A percentile compares a stretch with the other conserved stretches of the same genome.
Conservation (phyloP, 306 rosid species). For the Dryas alaskensis region DNA sequence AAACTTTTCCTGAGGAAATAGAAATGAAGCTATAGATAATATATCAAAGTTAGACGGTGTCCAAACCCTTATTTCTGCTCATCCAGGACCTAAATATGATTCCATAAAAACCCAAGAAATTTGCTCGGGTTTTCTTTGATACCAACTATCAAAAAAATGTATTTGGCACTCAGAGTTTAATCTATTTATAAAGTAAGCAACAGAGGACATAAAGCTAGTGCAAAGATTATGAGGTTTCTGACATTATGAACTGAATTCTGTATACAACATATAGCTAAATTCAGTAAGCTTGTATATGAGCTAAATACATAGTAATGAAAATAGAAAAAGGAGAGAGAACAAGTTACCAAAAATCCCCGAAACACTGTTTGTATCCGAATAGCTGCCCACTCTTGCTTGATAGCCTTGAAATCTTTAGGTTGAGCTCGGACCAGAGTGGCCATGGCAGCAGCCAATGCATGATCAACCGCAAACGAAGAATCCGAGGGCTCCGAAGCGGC, state of each 20-base stretch:
- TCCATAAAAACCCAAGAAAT: not conserved
- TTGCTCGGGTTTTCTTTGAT: not conserved
- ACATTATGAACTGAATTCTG: not conserved
- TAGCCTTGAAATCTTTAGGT: constrained; percentile 55
- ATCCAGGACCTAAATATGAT: not conserved
- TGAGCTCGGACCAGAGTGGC: constrained; percentile 71
- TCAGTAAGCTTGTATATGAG: not conserved
- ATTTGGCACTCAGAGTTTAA: not conserved
- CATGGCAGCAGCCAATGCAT: constrained; percentile 61
- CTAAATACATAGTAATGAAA: not conserved
- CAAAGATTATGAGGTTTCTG: too few species aligned
- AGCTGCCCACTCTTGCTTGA: constrained; percentile 80
- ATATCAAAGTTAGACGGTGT: not conserved
- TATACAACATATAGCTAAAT: not conserved
- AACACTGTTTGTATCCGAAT: constrained; percentile 74
- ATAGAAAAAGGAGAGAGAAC: not conserved
- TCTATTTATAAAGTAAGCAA: not conserved
- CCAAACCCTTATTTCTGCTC: not conserved
- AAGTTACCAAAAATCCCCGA: constrained; percentile 67
- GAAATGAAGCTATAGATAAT: not conserved
- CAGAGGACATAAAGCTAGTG: not conserved
- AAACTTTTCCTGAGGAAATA: not conserved
- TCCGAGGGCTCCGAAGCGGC: constrained; percentile 28
- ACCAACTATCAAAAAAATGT: not conserved
- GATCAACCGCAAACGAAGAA: constrained; percentile 37